phyloP scores from a whole-genome alignment of 805 yeast genomes.

The Kazachstania taianensis region DNA sequence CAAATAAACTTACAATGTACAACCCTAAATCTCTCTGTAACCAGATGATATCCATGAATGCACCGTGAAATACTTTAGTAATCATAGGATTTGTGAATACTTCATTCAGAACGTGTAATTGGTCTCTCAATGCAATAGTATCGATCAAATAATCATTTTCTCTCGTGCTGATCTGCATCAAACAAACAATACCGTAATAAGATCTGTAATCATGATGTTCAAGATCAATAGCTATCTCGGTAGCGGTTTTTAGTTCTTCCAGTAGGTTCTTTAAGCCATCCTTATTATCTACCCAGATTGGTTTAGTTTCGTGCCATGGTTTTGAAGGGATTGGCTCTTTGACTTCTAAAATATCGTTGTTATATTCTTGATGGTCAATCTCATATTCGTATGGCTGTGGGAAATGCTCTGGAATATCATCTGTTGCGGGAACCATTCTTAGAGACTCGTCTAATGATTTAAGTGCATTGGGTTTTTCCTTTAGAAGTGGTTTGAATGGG shows the following conservation, averaged over 20 bases:
- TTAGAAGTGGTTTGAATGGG: constrained; percentile 72
- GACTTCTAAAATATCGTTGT: constrained; percentile 40
- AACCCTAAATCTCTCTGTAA: constrained; percentile 89
- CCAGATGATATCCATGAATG: constrained; percentile 95
- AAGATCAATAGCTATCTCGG: constrained; percentile 82
- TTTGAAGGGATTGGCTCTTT: constrained; percentile 41
- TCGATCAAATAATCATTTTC: constrained; percentile 82
- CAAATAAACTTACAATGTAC: constrained; percentile 81
- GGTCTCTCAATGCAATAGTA: constrained; percentile 68
- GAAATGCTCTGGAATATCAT: constrained; percentile 47
- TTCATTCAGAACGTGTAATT: constrained; percentile 53
- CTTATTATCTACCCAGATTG: constrained; percentile 62
- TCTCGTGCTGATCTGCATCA: constrained; percentile 85
- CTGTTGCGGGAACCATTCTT: constrained; percentile 30
- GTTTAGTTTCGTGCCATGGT: constrained; percentile 56
- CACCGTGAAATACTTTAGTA: constrained; percentile 90
- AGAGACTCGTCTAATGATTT: constrained; percentile 45
- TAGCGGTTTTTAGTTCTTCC: constrained; percentile 36
- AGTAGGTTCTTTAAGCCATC: constrained; percentile 47
- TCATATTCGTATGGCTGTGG: constrained; percentile 76
- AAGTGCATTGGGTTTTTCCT: constrained; percentile 62
- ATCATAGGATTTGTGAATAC: constrained; percentile 75
- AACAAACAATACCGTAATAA: constrained; percentile 79
- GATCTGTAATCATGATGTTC: constrained; percentile 93
- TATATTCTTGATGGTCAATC: constrained; percentile 61